Base-by-base conservation (phyloP, 2,329 filamentous ascomycete species). In the Arthrinium puccinioides region DNA sequence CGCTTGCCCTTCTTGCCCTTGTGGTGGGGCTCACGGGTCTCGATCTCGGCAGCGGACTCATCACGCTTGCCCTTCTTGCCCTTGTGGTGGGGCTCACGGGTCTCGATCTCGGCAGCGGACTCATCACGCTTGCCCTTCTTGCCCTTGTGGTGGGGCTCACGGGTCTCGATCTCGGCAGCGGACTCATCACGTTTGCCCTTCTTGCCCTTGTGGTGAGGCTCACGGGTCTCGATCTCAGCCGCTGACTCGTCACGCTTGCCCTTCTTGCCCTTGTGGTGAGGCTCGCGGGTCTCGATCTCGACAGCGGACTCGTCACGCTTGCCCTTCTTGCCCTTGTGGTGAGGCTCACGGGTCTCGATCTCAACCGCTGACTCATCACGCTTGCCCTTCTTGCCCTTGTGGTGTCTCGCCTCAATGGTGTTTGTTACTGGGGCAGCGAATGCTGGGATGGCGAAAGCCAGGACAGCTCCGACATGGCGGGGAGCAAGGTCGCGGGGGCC, bases 391-490 rank as follows among this genome's bases (percentile, higher is more conserved):
- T 21, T 34, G 1, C 39, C 31, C 15, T 36, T 29, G 37, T 45
- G 40, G 27, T 41, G 38, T 8, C 33, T 27, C 13, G 37, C 21
- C 36, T 37, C 25, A 8, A 39, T 25, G 7, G 29, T 16, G 24
- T 16, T 23, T n/a, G n/a, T n/a, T 7, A 36, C 21, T 9, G 40
- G 43, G 19, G 41, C 31, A 33, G 42, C 36, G 24, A 44, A 40
- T 13, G 42, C 52, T 2, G 56, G 50, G 27, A 42, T 48, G 25
- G 49, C 49, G 26, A 57, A 46, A 27, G 52, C 54, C 4, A 57
- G 34, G 20, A 56, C 37, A 16, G 52, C 43, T 11, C 53, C 54
- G 41, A 48, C 40, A 36, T 46, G 37, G 26, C 44, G 47, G 21
- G 31, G 39, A 25, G 52, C 40, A 20, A 57, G 42, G 32, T 41